A percentile compares a stretch with the other conserved stretches of the same genome.
phyloP scores from a whole-genome alignment of 345 rosid genomes.

The Boechera stricta region DNA sequence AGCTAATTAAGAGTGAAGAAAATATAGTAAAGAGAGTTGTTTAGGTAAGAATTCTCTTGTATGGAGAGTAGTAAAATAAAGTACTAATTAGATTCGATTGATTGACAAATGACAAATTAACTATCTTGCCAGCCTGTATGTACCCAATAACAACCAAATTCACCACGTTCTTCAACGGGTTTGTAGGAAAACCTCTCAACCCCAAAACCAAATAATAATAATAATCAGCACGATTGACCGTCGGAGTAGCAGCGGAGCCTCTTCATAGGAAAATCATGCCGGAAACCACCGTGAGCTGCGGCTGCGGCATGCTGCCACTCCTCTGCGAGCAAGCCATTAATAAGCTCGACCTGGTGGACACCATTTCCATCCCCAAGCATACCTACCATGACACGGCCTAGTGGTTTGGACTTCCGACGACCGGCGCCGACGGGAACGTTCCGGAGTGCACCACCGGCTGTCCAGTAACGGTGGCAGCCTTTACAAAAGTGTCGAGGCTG shows the following conservation, averaged over 20 bases:
- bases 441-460: slow-evolving; percentile 92
- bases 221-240: slow-evolving; percentile 50
- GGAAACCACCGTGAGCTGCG: slow-evolving; percentile 52
- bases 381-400: slow-evolving; percentile 41
- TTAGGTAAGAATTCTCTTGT: not conserved
- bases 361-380: slow-evolving; percentile 36
- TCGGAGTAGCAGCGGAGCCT: slow-evolving; percentile 57
- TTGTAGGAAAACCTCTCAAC: slow-evolving; percentile 27
- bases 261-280: slow-evolving; percentile 56
- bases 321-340: slow-evolving; percentile 53
- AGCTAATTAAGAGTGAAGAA: not conserved
- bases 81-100: slow-evolving; percentile 1
- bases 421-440: slow-evolving; percentile 94
- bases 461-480: slow-evolving; percentile 96
- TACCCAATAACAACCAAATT: slow-evolving; percentile 29
- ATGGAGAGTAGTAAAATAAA: slow-evolving; percentile 2
- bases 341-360: slow-evolving; percentile 57
- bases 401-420: slow-evolving; percentile 77
- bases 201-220: not conserved
- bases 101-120: slow-evolving; percentile 28
- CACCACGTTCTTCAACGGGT: slow-evolving; percentile 39
- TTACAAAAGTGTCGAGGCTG: slow-evolving; percentile 95
- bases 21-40: not conserved
- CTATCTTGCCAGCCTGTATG: slow-evolving; percentile 32
- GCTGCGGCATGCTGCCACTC: slow-evolving; percentile 60